These are phyloP conservation scores for Geosmithia flava DNA, from an alignment of 2,329 filamentous ascomycete genomes.

Conservation along the genomic window DNA sequence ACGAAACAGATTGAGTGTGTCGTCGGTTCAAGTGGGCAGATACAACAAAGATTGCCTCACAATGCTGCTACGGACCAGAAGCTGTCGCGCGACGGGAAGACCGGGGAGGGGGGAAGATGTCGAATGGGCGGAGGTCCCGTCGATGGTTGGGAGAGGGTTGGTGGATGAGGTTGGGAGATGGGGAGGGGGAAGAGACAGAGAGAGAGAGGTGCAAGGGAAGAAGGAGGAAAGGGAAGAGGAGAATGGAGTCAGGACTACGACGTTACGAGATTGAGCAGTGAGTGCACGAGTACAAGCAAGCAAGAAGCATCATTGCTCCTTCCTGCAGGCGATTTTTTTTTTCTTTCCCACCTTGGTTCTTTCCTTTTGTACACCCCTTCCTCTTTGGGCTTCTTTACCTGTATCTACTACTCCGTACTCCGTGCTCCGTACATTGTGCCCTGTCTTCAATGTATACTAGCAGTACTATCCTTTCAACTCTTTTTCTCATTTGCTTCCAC, in stretches of 20 bases:
- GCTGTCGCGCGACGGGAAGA: not conserved
- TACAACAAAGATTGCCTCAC: slow-evolving; percentile 13
- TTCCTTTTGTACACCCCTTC: too few relatives aligned
- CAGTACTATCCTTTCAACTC: too few relatives aligned
- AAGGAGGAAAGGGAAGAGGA: not conserved
- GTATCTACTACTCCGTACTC: too few relatives aligned
- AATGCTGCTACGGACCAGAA: slow-evolving; percentile 1
- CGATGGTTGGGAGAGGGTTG: not conserved
- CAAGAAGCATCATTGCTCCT: not conserved
- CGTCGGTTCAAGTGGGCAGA: slow-evolving; percentile 11
- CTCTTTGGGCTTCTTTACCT: too few relatives aligned
- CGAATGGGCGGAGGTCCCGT: not conserved
- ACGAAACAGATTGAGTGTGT: slow-evolving; percentile 14
- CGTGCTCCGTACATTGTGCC: too few relatives aligned
- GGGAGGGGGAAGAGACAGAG: not conserved
- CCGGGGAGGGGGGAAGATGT: not conserved
- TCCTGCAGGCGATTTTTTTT: too few relatives aligned
- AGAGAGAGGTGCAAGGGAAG: not conserved
- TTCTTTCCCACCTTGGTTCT: too few relatives aligned
- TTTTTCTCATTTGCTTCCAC: too few relatives aligned
- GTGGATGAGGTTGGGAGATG: not conserved
- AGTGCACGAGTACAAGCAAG: not conserved
- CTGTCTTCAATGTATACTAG: too few relatives aligned
- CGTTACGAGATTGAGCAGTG: not conserved
- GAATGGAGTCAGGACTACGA: too few relatives aligned